Evolutionary conservation across 2,329 filamentous ascomycete species (phyloP), one percentile per base, ranked within the genome.

Genomic region (Colletotrichum tanaceti): DNA sequence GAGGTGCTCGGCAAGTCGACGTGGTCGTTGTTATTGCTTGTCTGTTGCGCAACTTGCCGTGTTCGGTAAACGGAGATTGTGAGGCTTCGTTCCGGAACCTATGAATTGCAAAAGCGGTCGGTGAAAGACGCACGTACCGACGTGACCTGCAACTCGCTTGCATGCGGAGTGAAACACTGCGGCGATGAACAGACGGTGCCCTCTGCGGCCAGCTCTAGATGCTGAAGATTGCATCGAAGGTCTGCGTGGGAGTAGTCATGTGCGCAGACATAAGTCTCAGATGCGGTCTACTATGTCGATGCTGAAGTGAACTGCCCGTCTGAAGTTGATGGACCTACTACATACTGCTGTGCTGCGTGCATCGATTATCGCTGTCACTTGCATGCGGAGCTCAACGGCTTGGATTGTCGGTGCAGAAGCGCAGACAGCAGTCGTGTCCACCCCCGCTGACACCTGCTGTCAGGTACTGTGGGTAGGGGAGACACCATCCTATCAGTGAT

Each of bases 311-410:
- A 39, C 35, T 43, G 63, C n/a, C n/a, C n/a, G 62, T 59, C 65
- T 60, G 55, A 57, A 65, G 55, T 65, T 60, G 62, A 68, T 49
- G 50, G 65, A 55, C 24, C 24, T 24, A 24, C 24, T n/a, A 24
- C 24, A 24, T 60, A 28, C 49, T 60, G 55, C 54, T 47, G 18
- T 55, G 46, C 43, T 44, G 65, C n/a, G n/a, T 59, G 63, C 62
- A 44, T 55, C 65, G 54, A 24, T 60, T 68, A 65, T 61, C 54
- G 65, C 47, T 55, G 65, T 65, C 62, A 68, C 65, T 68, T 65
- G 62, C 65, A 68, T 65, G 38, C 54, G n/a, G 52, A 65, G 55
- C 57, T 55, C 24, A 68, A 65, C 65, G 62, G 65, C 60, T 39
- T 52, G 65, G 53, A 54, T 64, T 63, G 52, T 57, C 52, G 53